phyloP scores from a whole-genome alignment of 2,329 filamentous ascomycete species.

The Botrytis byssoidea region DNA sequence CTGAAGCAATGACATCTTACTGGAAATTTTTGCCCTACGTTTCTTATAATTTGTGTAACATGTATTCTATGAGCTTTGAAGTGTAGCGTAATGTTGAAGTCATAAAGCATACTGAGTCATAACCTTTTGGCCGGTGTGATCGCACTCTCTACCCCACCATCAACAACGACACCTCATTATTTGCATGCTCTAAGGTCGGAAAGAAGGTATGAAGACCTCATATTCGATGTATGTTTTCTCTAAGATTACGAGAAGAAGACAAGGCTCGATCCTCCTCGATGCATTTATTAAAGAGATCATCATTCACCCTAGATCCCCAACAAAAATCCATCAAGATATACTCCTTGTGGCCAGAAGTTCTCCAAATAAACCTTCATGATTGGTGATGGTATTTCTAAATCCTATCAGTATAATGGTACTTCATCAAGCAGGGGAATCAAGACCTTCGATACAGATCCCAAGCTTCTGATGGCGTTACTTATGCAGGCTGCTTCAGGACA shows the following conservation, averaged over 20 bases:
- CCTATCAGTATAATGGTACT: not conserved
- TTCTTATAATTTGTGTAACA: too few relatives aligned
- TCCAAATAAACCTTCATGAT: not conserved
- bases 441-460: not conserved
- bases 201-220: accelerated
- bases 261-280: not conserved
- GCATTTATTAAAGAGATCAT: not conserved
- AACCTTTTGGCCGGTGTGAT: not conserved
- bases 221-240: not conserved
- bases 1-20: not conserved
- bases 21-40: not conserved
- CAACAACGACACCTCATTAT: not conserved
- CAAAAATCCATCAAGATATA: not conserved
- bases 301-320: not conserved
- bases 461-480: not conserved
- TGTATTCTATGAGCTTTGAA: not conserved
- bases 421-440: not conserved
- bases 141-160: not conserved
- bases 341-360: not conserved
- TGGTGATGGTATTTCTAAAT: not conserved
- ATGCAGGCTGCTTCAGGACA: not conserved
- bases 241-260: not conserved
- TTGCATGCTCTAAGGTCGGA: not conserved
- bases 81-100: not conserved
- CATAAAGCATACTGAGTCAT: not conserved